phyloP scores from a whole-genome alignment of 306 rosid genomes.

The Hippophae gyantsensis region DNA sequence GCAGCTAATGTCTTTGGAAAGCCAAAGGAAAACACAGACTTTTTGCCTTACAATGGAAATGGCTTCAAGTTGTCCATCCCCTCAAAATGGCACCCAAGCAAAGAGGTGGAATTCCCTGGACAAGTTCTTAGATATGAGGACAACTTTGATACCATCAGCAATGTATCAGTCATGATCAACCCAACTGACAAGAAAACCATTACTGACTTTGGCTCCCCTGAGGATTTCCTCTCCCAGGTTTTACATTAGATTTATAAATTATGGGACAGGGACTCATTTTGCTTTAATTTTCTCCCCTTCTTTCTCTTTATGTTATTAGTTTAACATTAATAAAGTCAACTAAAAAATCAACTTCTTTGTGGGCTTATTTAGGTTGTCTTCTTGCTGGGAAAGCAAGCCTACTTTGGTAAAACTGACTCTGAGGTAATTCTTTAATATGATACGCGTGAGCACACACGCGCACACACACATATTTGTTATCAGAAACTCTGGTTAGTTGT shows the following conservation, averaged over 20 bases:
- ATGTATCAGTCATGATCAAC: slow-evolving; percentile 51
- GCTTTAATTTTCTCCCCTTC: background rate
- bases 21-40: slow-evolving; percentile 85
- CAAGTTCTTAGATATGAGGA: slow-evolving; percentile 89
- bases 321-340: background rate
- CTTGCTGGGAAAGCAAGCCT: slow-evolving; percentile 85
- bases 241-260: background rate
- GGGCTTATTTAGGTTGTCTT: slow-evolving; percentile 58
- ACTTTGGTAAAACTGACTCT: slow-evolving; percentile 75
- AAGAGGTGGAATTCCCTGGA: slow-evolving; percentile 70
- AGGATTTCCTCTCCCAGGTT: slow-evolving; percentile 64
- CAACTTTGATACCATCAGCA: slow-evolving; percentile 66
- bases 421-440: slow-evolving; percentile 46
- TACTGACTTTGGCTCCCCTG: slow-evolving; percentile 79
- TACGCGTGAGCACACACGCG: too few relatives aligned
- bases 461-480: background rate
- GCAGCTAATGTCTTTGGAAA: slow-evolving; percentile 97
- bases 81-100: slow-evolving; percentile 95
- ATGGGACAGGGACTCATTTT: background rate
- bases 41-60: slow-evolving; percentile 55
- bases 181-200: slow-evolving; percentile 80
- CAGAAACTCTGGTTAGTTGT: too few relatives aligned
- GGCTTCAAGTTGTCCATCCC: slow-evolving; percentile 84
- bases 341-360: slow-evolving; percentile 17
- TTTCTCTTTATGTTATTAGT: too few relatives aligned